Base-by-base conservation (phyloP, 2,329 filamentous ascomycete genomes). In the Ophiostoma himal-ulmi region DNA sequence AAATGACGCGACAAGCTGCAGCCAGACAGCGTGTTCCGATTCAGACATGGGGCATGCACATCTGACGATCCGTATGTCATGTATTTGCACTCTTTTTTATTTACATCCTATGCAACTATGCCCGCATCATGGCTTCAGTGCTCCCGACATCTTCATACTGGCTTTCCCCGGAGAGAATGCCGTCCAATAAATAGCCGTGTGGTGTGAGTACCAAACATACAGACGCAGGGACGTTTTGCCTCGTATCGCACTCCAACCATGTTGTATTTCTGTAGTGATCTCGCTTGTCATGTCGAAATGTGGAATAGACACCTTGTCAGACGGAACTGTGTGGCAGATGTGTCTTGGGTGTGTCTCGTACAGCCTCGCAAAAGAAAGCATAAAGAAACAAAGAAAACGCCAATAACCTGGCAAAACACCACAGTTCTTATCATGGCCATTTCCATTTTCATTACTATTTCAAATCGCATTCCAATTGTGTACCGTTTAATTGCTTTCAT, bases 1-100 rank as follows among this genome's bases (percentile, higher is more conserved):
- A 69, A 69, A 62, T n/a, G 52, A 62, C 68, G 62, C 44, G 68
- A 48, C 44, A 17, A 17, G 17, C n/a, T 48, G 37, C 68, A 37
- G 68, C 57, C 57, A 17, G 20, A 48, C 39, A 30, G 37, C 30
- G 30, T 44, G 39, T 62, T 39, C 39, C 36, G 41, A 37, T 41
- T 64, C 60, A 48, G 44, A 48, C 44, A 48, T 48, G 44, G 44
- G 17, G 44, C 44, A 48, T 48, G 44, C 8, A 48, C 44, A 48
- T 48, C 44, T n/a, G 44, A 48, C 44, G 44, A 48, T 48, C 44
- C 10, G 44, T 48, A 48, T 48, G 44, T 48, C 44, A 48, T 48
- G 17, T 20, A 17, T 20, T 48, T n/a, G 41, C 44, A 48, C 44
- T 48, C 44, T 48, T 20, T 48, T 7, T 48, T 48, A 20, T 48